These are phyloP conservation scores for Cutaneotrichosporon sp. DNA, from an alignment of 1,284 basidiomycete species.

Conservation along the genomic window DNA sequence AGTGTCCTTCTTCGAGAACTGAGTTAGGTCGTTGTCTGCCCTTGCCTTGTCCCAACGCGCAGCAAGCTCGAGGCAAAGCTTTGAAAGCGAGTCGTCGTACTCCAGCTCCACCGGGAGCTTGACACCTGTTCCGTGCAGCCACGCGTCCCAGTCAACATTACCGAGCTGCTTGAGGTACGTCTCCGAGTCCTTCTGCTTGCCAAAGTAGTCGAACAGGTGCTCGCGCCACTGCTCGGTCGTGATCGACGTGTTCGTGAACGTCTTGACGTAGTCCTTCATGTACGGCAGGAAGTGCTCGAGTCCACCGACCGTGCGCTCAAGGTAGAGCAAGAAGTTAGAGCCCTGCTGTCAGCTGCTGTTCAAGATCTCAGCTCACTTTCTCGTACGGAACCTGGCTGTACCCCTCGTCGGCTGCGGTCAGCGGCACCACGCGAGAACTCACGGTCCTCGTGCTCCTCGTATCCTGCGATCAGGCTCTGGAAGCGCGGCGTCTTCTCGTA, in stretches of 20 bases:
- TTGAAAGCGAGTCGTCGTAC: conserved; percentile 79
- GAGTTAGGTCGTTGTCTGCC: conserved; percentile 50
- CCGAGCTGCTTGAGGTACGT: conserved; percentile 70
- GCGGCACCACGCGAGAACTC: neutral
- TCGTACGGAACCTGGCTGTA: conserved; percentile 70
- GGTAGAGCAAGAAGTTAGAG: conserved; percentile 66
- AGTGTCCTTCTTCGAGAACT: conserved; percentile 48
- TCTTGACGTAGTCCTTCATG: conserved; percentile 59
- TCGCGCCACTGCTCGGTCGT: conserved; percentile 83
- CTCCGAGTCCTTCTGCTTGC: conserved; percentile 57
- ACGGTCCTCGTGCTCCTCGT: conserved; percentile 58
- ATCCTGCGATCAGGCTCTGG: conserved; percentile 82
- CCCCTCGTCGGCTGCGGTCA: conserved; percentile 68
- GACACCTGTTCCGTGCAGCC: conserved; percentile 80
- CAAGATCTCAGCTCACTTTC: conserved; percentile 54
- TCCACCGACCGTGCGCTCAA: conserved; percentile 79
- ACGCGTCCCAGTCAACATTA: conserved; percentile 78
- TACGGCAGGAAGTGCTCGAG: conserved; percentile 82
- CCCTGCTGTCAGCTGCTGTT: conserved; percentile 50
- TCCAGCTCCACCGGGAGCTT: conserved; percentile 75
- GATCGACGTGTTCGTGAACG: conserved; percentile 68
- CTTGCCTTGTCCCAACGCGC: conserved; percentile 72
- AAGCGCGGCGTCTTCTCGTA: conserved; percentile 60
- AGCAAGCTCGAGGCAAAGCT: conserved; percentile 64
- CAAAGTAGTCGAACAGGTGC: conserved; percentile 79